These are phyloP conservation scores for Pseudogymnoascus sp. DNA, from an alignment of 2,329 filamentous ascomycete species.

Conservation along the genomic window DNA sequence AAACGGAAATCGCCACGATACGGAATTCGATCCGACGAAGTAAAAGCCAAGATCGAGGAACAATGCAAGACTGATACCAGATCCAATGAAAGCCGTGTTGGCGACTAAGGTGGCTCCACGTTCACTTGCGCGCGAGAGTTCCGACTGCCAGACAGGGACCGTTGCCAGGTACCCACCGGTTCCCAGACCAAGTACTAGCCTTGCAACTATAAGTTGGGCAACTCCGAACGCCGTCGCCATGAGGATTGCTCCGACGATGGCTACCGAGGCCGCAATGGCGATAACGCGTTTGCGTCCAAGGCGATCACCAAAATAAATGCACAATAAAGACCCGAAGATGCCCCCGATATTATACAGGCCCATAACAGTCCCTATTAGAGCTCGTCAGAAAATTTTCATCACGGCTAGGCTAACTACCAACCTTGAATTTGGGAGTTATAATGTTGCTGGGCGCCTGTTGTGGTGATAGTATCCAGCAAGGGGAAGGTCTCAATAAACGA, in stretches of 20 bases:
- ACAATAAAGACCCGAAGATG: constrained; percentile 31
- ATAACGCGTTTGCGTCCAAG: constrained; percentile 50
- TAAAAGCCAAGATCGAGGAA: constrained; percentile 49
- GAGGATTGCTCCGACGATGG: constrained; percentile 46
- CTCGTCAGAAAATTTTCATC: not conserved
- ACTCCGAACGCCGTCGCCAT: constrained; percentile 36
- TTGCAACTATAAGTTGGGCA: constrained; percentile 45
- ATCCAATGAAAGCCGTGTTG: constrained; percentile 46
- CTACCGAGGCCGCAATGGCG: constrained; percentile 45
- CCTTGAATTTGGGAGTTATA: not conserved
- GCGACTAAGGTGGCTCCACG: constrained; percentile 50
- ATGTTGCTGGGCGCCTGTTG: not conserved
- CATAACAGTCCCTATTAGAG: constrained; percentile 28
- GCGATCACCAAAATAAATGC: constrained; percentile 36
- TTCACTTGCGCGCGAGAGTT: constrained; percentile 46
- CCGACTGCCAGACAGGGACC: constrained; percentile 51
- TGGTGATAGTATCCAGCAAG: constrained; percentile 30
- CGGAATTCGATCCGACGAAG: constrained; percentile 38
- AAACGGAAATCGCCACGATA: constrained; percentile 52
- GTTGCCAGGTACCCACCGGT: constrained; percentile 38
- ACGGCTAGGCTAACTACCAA: not conserved
- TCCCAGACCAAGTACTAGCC: constrained; percentile 41
- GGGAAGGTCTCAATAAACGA: constrained; percentile 30
- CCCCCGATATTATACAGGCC: constrained; percentile 33
- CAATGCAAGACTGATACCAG: constrained; percentile 48